A percentile compares a stretch with the other conserved stretches of the same genome.
Evolutionary conservation across 306 rosid genomes (phyloP).

Genomic region (Vicia villosa): DNA sequence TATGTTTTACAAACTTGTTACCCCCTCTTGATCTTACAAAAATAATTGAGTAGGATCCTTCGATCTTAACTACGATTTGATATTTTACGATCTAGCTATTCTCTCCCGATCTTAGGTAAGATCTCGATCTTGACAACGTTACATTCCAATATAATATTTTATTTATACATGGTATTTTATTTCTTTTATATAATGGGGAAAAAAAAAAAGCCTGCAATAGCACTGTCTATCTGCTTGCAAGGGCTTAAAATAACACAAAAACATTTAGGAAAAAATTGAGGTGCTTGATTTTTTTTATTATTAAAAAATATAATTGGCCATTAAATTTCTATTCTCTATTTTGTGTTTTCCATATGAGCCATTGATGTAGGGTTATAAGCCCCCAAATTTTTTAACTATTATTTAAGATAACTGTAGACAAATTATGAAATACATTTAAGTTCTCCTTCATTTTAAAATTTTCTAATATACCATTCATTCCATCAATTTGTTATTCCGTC

Average conservation of each 20-base stretch:
- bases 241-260: constrained; percentile 2
- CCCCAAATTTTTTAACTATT: not conserved
- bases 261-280: not conserved
- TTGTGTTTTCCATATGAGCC: constrained; percentile 14
- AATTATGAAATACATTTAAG: not conserved
- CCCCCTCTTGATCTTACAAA: no score
- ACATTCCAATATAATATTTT: not conserved
- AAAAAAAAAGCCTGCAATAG: not conserved
- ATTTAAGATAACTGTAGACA: not conserved
- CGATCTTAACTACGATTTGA: no score
- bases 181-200: not conserved
- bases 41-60: no score
- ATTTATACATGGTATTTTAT: not conserved
- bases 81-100: no score
- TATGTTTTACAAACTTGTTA: no score
- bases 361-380: not conserved
- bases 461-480: constrained; percentile 1
- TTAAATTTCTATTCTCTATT: not conserved
- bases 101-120: no score
- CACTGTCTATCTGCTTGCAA: constrained; percentile 8
- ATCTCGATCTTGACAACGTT: no score
- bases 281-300: not conserved
- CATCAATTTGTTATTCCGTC: not conserved
- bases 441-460: not conserved
- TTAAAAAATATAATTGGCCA: not conserved